A percentile compares a stretch with the other conserved stretches of the same genome.
Conservation (phyloP, 2,329 filamentous ascomycete species). For the Colletotrichum acutatum region DNA sequence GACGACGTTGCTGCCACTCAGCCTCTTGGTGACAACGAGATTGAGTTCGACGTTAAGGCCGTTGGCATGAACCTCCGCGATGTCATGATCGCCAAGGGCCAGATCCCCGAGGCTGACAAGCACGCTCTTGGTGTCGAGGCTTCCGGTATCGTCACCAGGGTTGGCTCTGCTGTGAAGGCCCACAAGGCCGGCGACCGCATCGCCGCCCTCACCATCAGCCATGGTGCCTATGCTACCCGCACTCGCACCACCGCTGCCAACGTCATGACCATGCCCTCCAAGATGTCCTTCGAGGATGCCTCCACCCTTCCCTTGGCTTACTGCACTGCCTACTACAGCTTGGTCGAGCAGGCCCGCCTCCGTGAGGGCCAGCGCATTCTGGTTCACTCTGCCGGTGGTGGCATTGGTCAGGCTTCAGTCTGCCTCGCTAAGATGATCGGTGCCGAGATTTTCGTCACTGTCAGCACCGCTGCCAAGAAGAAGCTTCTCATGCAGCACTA, state of each 20-base stretch:
- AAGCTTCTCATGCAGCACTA: conserved; percentile 44
- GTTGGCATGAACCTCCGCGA: conserved; percentile 60
- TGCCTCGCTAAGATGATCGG: conserved; percentile 44
- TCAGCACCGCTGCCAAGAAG: conserved; percentile 44
- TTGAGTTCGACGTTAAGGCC: conserved; percentile 56
- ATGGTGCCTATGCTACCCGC: conserved; percentile 39
- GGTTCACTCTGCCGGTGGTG: conserved; percentile 50
- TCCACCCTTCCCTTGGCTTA: conserved; percentile 45
- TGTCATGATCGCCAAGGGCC: conserved; percentile 54
- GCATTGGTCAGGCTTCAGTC: conserved; percentile 51
- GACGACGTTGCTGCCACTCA: conserved; percentile 45
- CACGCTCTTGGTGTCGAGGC: conserved; percentile 45
- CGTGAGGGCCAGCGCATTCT: conserved; percentile 45
- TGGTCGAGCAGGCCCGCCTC: conserved; percentile 46
- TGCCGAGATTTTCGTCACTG: conserved; percentile 47
- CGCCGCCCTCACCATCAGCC: conserved; percentile 36
- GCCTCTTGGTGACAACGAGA: conserved; percentile 47
- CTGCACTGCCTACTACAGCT: conserved; percentile 47
- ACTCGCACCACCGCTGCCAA: conserved; percentile 37
- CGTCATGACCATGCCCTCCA: conserved; percentile 49
- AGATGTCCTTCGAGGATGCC: conserved; percentile 50
- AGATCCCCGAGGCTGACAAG: conserved; percentile 45
- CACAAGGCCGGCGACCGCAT: conserved; percentile 46
- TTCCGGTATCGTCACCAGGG: conserved; percentile 45
- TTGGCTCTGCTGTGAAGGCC: conserved; percentile 43